Evolutionary conservation across 2,329 filamentous ascomycete genomes (phyloP), one percentile per base, ranked within the genome.

Genomic region (Pseudodiploospora longispora): DNA sequence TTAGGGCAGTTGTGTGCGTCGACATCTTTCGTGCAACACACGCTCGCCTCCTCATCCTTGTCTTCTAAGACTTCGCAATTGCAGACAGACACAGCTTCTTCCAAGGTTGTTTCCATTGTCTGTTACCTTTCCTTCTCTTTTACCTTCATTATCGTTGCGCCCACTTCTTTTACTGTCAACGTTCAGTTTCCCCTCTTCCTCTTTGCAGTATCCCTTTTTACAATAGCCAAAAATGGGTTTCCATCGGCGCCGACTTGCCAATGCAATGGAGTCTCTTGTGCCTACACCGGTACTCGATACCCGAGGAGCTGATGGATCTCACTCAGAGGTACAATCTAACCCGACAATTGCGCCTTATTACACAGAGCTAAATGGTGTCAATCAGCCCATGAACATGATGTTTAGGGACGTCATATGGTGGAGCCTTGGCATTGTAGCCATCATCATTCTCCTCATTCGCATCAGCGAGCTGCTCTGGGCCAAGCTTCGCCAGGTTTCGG

Each of bases 321-420:
- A 54, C 36, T 49, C 53, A 47, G 56, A 57, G 47, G 55, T 59
- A 50, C 56, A 61, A 39, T 58, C 69, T 27, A 67, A 63, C 36
- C 65, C 69, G 19, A 76, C 74, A 19, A 75, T 82, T 47, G 69
- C 72, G 10, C 72, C 75, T 12, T 83, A 71, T 58, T 68, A 72
- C 53, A 72, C 71, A 30, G 69, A 67, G 38, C 69, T 83, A 48
- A 75, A 73, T 53, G 80, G 80, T 43, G 79, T 83, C 50, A 75
- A 80, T 53, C 78, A 82, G 56, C 52, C 63, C 2, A 65, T 72
- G 52, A 82, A 83, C 58, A 59, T 77, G 51, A 52, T 77, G 9
- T 78, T 81, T 56, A 74, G 69, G 54, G 68, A 81, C 50, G 61
- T 69, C 34, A 56, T 82, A 9, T 83, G 78, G 78, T 80, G 73